Evolutionary conservation across 768 basidiomycete genomes (phyloP).

Genomic region (Tricholoma flavovirens): DNA sequence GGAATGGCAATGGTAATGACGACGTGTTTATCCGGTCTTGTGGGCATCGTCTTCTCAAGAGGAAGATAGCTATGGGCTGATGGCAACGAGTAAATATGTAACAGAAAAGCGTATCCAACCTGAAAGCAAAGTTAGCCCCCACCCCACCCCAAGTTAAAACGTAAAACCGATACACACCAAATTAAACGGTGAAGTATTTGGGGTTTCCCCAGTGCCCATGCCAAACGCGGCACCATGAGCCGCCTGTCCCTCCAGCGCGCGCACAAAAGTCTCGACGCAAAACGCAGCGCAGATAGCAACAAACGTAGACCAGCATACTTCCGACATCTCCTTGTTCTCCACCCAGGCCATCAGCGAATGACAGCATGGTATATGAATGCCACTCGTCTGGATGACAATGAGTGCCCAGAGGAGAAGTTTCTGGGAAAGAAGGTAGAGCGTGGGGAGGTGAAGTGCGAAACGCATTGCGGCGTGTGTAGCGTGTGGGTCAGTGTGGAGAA

Average conservation of each 20-base stretch:
- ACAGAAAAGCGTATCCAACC: slow-evolving; percentile 74
- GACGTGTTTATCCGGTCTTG: slow-evolving; percentile 68
- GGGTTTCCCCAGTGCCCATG: slow-evolving; percentile 30
- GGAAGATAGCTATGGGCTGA: slow-evolving; percentile 46
- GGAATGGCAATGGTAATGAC: slow-evolving; percentile 71
- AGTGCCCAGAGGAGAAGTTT: slow-evolving; percentile 53
- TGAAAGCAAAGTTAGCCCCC: slow-evolving; percentile 19
- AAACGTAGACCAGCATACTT: slow-evolving; percentile 74
- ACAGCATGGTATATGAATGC: slow-evolving; percentile 20
- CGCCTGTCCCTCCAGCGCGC: slow-evolving; percentile 53
- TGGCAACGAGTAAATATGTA: slow-evolving; percentile 70
- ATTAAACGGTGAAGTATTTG: slow-evolving; percentile 62
- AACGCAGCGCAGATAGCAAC: slow-evolving; percentile 60
- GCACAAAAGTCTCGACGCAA: slow-evolving; percentile 59
- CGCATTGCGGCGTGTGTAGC: slow-evolving; percentile 50
- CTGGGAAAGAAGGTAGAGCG: slow-evolving; percentile 55
- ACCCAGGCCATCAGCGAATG: slow-evolving; percentile 40
- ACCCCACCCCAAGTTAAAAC: not conserved
- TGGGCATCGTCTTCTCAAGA: slow-evolving; percentile 32
- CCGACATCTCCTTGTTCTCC: slow-evolving; percentile 45
- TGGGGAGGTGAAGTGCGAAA: slow-evolving; percentile 53
- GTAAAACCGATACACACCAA: slow-evolving; percentile 41
- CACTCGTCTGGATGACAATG: slow-evolving; percentile 53
- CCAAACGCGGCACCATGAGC: slow-evolving; percentile 32
- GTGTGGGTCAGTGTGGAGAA: not conserved